phyloP scores from a whole-genome alignment of 2,329 filamentous ascomycete species.

The Penicillium glabrum region DNA sequence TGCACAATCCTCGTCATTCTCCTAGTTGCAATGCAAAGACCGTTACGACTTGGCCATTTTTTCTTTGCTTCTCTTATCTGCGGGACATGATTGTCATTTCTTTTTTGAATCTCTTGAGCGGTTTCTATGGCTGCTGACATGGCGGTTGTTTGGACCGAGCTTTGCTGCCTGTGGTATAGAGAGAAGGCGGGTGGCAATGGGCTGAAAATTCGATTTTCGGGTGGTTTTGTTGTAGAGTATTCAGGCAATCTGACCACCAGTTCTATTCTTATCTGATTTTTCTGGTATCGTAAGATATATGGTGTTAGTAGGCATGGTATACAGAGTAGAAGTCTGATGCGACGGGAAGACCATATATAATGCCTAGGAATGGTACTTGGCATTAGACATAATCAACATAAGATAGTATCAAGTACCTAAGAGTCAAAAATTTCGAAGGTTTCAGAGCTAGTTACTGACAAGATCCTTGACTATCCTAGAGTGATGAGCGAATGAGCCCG shows the following conservation, averaged over 20 bases:
- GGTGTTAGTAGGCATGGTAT: not conserved
- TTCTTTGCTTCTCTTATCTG: constrained; percentile 10
- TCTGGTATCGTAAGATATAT: not conserved
- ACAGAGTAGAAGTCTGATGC: not conserved
- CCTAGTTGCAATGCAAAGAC: constrained; percentile 41
- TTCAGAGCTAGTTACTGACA: not conserved
- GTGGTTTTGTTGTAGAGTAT: constrained; percentile 6
- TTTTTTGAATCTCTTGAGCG: constrained; percentile 6
- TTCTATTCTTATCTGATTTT: not conserved
- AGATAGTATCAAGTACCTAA: not conserved
- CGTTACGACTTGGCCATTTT: constrained; percentile 34
- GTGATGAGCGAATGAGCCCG: constrained; percentile 19
- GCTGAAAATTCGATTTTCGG: constrained; percentile 5
- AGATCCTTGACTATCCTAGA: not conserved
- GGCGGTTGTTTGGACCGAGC: constrained; percentile 30
- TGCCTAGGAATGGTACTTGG: not conserved
- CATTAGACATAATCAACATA: no score
- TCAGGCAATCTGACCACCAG: constrained; percentile 1
- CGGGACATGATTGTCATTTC: constrained; percentile 16
- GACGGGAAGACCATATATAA: not conserved
- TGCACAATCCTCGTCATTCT: constrained; percentile 26
- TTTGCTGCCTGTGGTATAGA: constrained; percentile 20
- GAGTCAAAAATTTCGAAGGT: not conserved
- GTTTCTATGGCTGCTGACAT: constrained; percentile 7
- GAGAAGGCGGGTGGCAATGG: constrained; percentile 3